A percentile compares a stretch with the other conserved stretches of the same genome.
Conservation (phyloP, 2,329 filamentous ascomycete species). For the Dactylellina drechsleri region DNA sequence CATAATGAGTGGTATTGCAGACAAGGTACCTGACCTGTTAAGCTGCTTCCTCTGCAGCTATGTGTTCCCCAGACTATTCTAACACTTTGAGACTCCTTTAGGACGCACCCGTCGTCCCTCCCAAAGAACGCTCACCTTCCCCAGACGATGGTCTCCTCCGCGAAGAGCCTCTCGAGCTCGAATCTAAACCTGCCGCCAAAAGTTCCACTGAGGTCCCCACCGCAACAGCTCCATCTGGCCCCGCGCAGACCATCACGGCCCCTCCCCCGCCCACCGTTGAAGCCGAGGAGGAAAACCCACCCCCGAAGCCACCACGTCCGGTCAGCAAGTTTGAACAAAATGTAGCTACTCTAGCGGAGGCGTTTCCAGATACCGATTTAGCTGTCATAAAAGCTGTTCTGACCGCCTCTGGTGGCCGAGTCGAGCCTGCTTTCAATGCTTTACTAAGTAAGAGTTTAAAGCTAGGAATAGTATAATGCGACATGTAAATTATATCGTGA, state of each 20-base stretch:
- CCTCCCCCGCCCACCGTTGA: constrained; percentile 60
- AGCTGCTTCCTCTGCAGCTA: neutral
- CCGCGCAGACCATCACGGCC: constrained; percentile 42
- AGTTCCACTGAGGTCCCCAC: constrained; percentile 32
- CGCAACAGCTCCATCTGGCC: constrained; percentile 40
- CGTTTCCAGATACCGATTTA: constrained; percentile 84
- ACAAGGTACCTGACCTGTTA: constrained; percentile 22
- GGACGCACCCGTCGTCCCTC: constrained; percentile 37
- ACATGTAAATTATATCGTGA: neutral
- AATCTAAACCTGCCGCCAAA: constrained; percentile 22
- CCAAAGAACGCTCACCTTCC: constrained; percentile 52
- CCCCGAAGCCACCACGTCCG: constrained; percentile 86
- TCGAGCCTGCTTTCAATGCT: constrained; percentile 95
- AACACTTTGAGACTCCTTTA: constrained; percentile 1
- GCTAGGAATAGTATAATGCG: neutral
- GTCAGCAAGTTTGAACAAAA: constrained; percentile 83
- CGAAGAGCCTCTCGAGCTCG: constrained; percentile 44
- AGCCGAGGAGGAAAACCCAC: constrained; percentile 66
- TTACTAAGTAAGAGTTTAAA: constrained; percentile 73
- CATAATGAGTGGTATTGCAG: constrained; percentile 36
- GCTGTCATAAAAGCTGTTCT: constrained; percentile 87
- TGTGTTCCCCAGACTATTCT: neutral
- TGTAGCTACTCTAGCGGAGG: constrained; percentile 87
- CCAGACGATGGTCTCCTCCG: constrained; percentile 51
- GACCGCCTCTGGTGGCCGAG: constrained; percentile 81